Evolutionary conservation across 1,139 yeast genomes (phyloP).

Genomic region (Pichia sp.): DNA sequence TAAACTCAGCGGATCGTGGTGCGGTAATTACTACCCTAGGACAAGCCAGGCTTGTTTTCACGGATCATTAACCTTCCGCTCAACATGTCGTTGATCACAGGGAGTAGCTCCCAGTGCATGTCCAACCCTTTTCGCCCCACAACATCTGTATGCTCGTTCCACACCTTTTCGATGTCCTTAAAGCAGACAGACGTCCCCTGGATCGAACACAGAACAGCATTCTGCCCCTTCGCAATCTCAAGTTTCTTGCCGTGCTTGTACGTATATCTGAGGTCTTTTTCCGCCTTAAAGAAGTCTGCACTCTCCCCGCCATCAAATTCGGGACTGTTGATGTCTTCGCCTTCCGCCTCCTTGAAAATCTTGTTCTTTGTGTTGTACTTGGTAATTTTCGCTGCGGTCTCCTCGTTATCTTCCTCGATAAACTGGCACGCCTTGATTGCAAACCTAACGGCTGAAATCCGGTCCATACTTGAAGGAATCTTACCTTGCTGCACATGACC

Average conservation of each 20-base stretch:
- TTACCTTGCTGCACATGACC: slow-evolving; percentile 86
- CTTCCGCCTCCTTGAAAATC: background rate
- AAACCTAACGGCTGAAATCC: slow-evolving; percentile 66
- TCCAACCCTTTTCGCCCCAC: slow-evolving; percentile 60
- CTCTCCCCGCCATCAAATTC: slow-evolving; percentile 34
- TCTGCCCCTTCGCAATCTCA: slow-evolving; percentile 25
- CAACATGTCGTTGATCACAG: slow-evolving; percentile 57
- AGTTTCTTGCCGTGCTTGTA: slow-evolving; percentile 31
- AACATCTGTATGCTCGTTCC: slow-evolving; percentile 57
- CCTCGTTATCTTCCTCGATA: slow-evolving; percentile 44
- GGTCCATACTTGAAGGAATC: slow-evolving; percentile 73
- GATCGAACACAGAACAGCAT: slow-evolving; percentile 66
- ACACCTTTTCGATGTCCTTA: slow-evolving; percentile 50
- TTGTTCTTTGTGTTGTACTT: background rate
- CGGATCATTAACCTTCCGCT: slow-evolving; percentile 60
- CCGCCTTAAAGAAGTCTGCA: slow-evolving; percentile 31
- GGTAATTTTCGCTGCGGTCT: slow-evolving; percentile 27
- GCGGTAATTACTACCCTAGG: background rate
- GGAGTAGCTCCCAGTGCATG: slow-evolving; percentile 64
- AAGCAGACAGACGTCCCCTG: slow-evolving; percentile 61
- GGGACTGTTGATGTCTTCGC: slow-evolving; percentile 26
- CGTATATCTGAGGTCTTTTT: slow-evolving; percentile 31
- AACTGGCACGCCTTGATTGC: slow-evolving; percentile 68
- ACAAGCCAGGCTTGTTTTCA: slow-evolving; percentile 28
- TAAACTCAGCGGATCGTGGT: background rate